A percentile compares a stretch with the other conserved stretches of the same genome.
phyloP scores from a whole-genome alignment of 441 rosid species.

The Pelargonium myrrhifolium region DNA sequence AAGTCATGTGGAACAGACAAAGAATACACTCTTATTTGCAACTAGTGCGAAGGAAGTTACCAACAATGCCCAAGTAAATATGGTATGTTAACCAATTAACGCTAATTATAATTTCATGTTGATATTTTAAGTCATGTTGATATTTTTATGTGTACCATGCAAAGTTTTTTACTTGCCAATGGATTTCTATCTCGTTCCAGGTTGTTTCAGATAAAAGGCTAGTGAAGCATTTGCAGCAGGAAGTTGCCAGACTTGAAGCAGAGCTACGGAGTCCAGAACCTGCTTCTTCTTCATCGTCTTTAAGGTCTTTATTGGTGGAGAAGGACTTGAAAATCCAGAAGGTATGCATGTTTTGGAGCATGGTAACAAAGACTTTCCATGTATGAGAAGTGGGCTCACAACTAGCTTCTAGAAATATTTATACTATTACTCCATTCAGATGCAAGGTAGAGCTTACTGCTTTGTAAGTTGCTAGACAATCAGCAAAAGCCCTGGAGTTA shows the following conservation, averaged over 20 bases:
- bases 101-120: no score
- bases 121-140: no score
- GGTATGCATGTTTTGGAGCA: slow-evolving; percentile 28
- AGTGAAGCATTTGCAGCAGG: slow-evolving; percentile 96
- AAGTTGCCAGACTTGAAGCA: slow-evolving; percentile 94
- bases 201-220: slow-evolving; percentile 94
- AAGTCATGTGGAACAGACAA: slow-evolving; percentile 88
- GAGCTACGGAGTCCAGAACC: slow-evolving; percentile 81
- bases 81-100: slow-evolving; percentile 34
- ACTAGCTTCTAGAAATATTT: no score
- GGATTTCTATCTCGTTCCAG: slow-evolving; percentile 24
- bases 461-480: no score
- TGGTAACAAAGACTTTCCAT: neutral
- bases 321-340: slow-evolving; percentile 80
- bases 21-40: slow-evolving; percentile 88
- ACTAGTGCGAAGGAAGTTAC: slow-evolving; percentile 99
- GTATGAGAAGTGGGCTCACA: no score
- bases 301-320: slow-evolving; percentile 43
- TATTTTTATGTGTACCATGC: neutral
- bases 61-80: slow-evolving; percentile 94
- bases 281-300: neutral
- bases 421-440: neutral
- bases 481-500: no score
- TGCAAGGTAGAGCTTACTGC: no score
- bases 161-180: neutral